Base-by-base conservation (phyloP, 176 grass and related monocot species). In the Carex littledalei region DNA sequence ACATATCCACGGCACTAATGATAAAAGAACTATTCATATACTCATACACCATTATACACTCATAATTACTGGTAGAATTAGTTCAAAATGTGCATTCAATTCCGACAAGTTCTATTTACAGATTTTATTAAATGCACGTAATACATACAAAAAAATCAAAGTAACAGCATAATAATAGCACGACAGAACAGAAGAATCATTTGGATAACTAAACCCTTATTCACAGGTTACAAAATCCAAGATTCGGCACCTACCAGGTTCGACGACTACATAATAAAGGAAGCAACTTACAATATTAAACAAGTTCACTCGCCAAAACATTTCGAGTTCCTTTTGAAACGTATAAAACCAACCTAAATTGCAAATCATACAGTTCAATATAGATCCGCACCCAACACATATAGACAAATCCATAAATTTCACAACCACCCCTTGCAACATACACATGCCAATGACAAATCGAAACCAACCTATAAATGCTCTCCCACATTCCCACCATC, bases 401-500 rank as follows among this genome's bases (percentile, higher is more conserved):
- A 78, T 56, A 78, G 52, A 85, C 67, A 73, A 47, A 13, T 34
- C 2, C 73, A 83, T 83, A 67, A 63, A 83, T 67, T 83, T 20
- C 43, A 83, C 6, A n/a, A 20, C 37, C 4, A 43, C 32, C 22
- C 29, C 41, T 32, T 18, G 15, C 6, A 68, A 67, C 41, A 77
- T 18, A 83, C 34, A 31, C 41, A 83, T 54, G 8, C 43, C 61
- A 54, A 35, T 22, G 31, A 47, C 34, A 83, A 52, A 81, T 14
- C 11, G 5, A 47, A 81, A 45, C 39, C 81, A 68, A 26, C 22
- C 54, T 81, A 71, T 34, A 12, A 77, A 84, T 50, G 37, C 8
- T 56, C 7, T 92, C 81, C 88, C n/a, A 79, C n/a, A 37, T 92
- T 78, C 3, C 71, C 84, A 41, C 56, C 84, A 49, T 81, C 70